Evolutionary conservation across 495 filamentous ascomycete genomes (phyloP), one percentile per base, ranked within the genome.

Genomic region (Tuber melanosporum): DNA sequence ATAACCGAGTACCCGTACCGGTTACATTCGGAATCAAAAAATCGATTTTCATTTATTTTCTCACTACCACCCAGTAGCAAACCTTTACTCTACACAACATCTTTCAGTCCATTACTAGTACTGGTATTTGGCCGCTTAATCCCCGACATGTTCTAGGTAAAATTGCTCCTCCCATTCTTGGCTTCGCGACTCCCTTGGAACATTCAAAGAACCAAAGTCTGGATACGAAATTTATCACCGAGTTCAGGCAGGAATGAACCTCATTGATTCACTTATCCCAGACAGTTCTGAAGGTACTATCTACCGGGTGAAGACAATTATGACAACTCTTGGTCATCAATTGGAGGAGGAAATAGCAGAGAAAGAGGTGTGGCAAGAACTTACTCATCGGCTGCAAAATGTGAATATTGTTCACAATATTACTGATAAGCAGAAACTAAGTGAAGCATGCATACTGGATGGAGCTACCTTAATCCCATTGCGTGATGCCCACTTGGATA

Each of bases 41-140:
- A 49, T 49, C 46, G 6, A 19, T 49, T 22, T 49, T 46, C 45
- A 46, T 62, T 70, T 49, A 12, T 47, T 76, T 49, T 39, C 43
- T 74, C 20, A 74, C 74, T 74, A n/a, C 71, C 10, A 66, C 46
- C 41, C 45, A 41, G 20, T 49, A 32, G 10, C 44, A 49, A 22
- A 62, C 66, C 45, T 74, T 62, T 39, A 77, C 72, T 7, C 43
- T 52, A 2, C 0, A 20, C 45, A 74, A 77, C 46, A 44, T 74
- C 15, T 9, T 71, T 17, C 66, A 66, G 71, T 72, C 72, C 49
- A 71, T 26, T 66, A 19, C 17, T 22, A 44, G 71, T 45, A 73
- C 46, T 0, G 72, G 66, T 14, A 77, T 74, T 57, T 45, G 41
- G 17, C 72, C 76, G n/a, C 66, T 71, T 22, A 77, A 77, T 22